These are phyloP conservation scores for Penicillium hordei DNA, from an alignment of 2,329 filamentous ascomycete species.

Conservation along the genomic window DNA sequence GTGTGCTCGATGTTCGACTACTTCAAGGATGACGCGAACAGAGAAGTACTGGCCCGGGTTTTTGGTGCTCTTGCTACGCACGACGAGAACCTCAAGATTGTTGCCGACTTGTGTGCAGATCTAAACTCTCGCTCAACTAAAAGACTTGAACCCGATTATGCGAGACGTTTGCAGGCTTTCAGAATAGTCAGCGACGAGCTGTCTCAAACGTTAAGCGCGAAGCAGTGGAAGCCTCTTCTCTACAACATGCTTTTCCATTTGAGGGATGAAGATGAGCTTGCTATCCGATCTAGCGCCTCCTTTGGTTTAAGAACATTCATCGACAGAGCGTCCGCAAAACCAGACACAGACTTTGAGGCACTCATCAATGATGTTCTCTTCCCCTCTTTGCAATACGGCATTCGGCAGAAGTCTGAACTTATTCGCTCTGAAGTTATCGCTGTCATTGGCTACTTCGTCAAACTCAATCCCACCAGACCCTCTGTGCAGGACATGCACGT, in stretches of 20 bases:
- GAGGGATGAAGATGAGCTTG: constrained; percentile 81
- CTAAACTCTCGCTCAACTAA: constrained; percentile 75
- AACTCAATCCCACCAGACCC: constrained; percentile 66
- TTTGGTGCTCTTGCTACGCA: constrained; percentile 68
- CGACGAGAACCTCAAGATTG: constrained; percentile 59
- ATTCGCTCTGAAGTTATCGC: constrained; percentile 79
- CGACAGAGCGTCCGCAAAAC: constrained; percentile 54
- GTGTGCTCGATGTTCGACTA: constrained; percentile 83
- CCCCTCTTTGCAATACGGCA: constrained; percentile 72
- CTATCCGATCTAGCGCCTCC: constrained; percentile 79
- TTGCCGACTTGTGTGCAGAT: constrained; percentile 70
- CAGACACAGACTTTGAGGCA: constrained; percentile 51
- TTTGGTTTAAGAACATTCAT: constrained; percentile 78
- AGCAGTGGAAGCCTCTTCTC: constrained; percentile 83
- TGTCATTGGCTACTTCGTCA: constrained; percentile 75
- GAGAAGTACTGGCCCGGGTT: constrained; percentile 71
- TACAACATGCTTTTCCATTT: constrained; percentile 90
- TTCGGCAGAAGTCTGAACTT: constrained; percentile 76
- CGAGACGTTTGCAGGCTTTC: constrained; percentile 76
- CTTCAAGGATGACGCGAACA: constrained; percentile 77
- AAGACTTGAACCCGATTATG: constrained; percentile 82
- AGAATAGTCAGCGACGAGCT: constrained; percentile 64
- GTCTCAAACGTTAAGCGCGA: constrained; percentile 60
- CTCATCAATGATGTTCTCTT: constrained; percentile 67
- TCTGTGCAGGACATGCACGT: constrained; percentile 71